Base-by-base conservation (phyloP, 2,329 filamentous ascomycete genomes). In the Colletotrichum lentis region DNA sequence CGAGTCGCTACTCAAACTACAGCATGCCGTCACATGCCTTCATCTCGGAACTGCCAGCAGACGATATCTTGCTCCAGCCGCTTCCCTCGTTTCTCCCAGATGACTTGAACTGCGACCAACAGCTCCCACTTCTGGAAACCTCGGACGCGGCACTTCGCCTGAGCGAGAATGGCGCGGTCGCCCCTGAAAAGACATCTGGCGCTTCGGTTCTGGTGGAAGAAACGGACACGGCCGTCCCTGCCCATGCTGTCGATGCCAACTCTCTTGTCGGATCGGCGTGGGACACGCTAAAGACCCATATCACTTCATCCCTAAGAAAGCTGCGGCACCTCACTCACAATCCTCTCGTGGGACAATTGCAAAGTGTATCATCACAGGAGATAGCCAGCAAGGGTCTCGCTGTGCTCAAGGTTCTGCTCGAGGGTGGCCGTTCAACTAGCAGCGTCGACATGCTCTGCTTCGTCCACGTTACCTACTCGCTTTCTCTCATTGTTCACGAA, bases 391-490 rank as follows among this genome's bases (percentile, higher is more conserved):
- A 70, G 7, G 85, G 84, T 10, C 76, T 87, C 3, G 71, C 77
- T 20, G 75, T 78, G 6, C 75, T 87, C 22, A 77, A 74, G 8
- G 74, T 73, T 12, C 75, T 84, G 5, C 70, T 86, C 0, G 74
- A 78, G 24, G 82, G 80, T 3, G 72, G 72, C n/a, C 74, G 75
- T 7, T 74, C 77, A 0, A 73, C 75, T 3, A 79, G 80, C 1
- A 77, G 85, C 4, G 71, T 83, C 35, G 78, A 84, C 35, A 78
- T 81, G 2, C 72, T 87, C 1, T 86, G 84, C 72, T 83, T 87
- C 68, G 73, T 86, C 39, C 85, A 87, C 63, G 70, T 87, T 22
- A 76, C 83, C 27, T 86, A 85, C 70, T 82, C 84, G 14, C 78
- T 86, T 44, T 85, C 81, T 4, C 71, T 85, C 11, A 77, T 84